phyloP scores from a whole-genome alignment of 768 basidiomycete species.

The Phaeolepiota aurea region DNA sequence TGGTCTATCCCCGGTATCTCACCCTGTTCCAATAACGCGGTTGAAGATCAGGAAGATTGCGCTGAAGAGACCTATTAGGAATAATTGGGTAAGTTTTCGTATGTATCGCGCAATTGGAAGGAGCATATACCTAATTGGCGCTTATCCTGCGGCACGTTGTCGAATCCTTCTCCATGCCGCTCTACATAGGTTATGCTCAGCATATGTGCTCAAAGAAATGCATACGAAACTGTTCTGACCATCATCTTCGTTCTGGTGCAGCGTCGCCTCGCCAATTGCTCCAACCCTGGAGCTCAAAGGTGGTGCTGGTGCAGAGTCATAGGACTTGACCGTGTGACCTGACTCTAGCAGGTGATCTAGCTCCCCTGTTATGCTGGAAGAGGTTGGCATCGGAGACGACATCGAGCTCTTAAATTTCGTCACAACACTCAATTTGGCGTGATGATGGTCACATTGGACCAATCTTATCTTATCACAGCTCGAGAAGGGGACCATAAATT shows the following conservation, averaged over 20 bases:
- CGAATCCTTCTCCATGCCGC: slow-evolving; percentile 27
- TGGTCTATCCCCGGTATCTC: no score
- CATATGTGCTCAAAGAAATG: neutral
- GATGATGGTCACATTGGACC: no score
- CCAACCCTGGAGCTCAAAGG: no score
- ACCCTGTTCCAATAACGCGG: slow-evolving; percentile 70
- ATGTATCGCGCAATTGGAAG: neutral
- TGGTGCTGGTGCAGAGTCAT: no score
- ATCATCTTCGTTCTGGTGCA: slow-evolving; percentile 9
- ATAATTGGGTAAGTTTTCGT: neutral
- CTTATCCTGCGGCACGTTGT: slow-evolving; percentile 39
- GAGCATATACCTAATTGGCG: slow-evolving; percentile 36
- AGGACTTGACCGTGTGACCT: no score
- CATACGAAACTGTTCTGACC: neutral
- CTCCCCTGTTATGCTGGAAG: no score
- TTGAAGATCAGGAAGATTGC: slow-evolving; percentile 67
- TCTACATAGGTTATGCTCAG: slow-evolving; percentile 4
- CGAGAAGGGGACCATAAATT: no score
- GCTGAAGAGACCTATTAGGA: slow-evolving; percentile 34
- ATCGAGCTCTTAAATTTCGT: no score
- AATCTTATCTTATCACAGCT: no score
- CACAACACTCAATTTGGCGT: no score
- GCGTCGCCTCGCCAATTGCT: slow-evolving; percentile 2
- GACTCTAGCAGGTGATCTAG: no score
- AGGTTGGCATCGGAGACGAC: no score